Evolutionary conservation across 75 land plant genomes (phyloP), one percentile per base, ranked within the genome.

Genomic region (Pseudotsuga menziesii): DNA sequence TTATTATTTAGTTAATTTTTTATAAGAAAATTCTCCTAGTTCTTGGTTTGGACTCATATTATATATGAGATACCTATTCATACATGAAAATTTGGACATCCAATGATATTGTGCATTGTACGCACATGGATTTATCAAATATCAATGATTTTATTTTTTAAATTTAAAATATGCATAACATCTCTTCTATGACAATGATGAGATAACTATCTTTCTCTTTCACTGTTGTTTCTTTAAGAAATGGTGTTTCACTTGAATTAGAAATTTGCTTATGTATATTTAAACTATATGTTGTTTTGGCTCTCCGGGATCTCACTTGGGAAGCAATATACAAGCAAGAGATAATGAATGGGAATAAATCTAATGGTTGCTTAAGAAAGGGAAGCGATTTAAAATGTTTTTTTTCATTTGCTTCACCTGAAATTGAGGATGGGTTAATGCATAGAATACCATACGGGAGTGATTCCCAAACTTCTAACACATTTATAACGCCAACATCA

Each of bases 271-370:
- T 27, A 22, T 36, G 3, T 39, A 23, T 2, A 5, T 29, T 8
- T 55, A 26, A 26, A 23, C 36, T n/a, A 13, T 35, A 19, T 76
- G 20, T 12, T 35, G 41, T 26, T 59, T 58, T 58, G 77, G 39
- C 27, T 75, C 39, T 4, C 44, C 74, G 66, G 39, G 74, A 79
- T 82, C 82, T 75, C 13, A 60, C 83, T 6, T 79, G 85, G 85
- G 81, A 85, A 77, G 83, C 82, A 2, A 62, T 72, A 57, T 66
- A 79, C 48, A 80, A 77, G 75, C 44, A 76, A 11, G 81, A 85
- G 32, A 54, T 76, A 17, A 79, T 26, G 1, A 32, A 23, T 23
- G 83, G 73, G 58, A 29, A 55, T 27, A 60, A 57, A 56, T 66
- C 79, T 52, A 44, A 17, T 60, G 36, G 77, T 4, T 60, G 20